Evolutionary conservation across 805 yeast species (phyloP).

Genomic region (Metschnikowia corniflorae): DNA sequence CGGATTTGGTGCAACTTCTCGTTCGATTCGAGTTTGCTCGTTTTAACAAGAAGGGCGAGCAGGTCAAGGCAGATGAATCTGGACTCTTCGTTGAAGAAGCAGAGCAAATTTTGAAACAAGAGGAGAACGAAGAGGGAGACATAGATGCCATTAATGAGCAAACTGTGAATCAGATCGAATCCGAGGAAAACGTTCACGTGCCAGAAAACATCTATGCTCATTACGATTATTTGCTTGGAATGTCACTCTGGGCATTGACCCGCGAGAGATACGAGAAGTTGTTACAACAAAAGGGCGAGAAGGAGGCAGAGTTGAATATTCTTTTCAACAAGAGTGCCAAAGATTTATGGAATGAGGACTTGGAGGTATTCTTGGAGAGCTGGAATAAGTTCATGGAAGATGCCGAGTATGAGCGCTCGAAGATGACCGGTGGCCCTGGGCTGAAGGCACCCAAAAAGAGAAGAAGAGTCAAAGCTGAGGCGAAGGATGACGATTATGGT

Average conservation of each 20-base stretch:
- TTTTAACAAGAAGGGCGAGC: slow-evolving; percentile 66
- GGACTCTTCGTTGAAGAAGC: slow-evolving; percentile 22
- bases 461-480: slow-evolving; percentile 16
- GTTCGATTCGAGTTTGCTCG: slow-evolving; percentile 66
- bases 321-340: slow-evolving; percentile 71
- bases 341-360: slow-evolving; percentile 83
- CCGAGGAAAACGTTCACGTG: slow-evolving; percentile 36
- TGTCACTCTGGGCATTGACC: slow-evolving; percentile 93
- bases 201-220: slow-evolving; percentile 58
- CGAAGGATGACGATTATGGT: slow-evolving; percentile 14
- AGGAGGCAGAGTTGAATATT: slow-evolving; percentile 64
- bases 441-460: slow-evolving; percentile 42
- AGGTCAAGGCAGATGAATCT: slow-evolving; percentile 44
- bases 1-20: slow-evolving; percentile 59
- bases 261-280: slow-evolving; percentile 81
- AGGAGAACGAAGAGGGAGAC: slow-evolving; percentile 37
- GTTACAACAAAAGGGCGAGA: slow-evolving; percentile 65
- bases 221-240: slow-evolving; percentile 84
- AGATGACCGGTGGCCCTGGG: slow-evolving; percentile 38
- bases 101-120: slow-evolving; percentile 36
- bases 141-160: slow-evolving; percentile 17
- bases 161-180: slow-evolving; percentile 26
- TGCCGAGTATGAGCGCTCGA: slow-evolving; percentile 59
- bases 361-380: slow-evolving; percentile 63
- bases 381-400: slow-evolving; percentile 67